Percentiles rank a stretch among this genome's conserved stretches.
These are phyloP conservation scores for Ciborinia camelliae DNA, from an alignment of 2,329 filamentous ascomycete species.

Conservation along the genomic window DNA sequence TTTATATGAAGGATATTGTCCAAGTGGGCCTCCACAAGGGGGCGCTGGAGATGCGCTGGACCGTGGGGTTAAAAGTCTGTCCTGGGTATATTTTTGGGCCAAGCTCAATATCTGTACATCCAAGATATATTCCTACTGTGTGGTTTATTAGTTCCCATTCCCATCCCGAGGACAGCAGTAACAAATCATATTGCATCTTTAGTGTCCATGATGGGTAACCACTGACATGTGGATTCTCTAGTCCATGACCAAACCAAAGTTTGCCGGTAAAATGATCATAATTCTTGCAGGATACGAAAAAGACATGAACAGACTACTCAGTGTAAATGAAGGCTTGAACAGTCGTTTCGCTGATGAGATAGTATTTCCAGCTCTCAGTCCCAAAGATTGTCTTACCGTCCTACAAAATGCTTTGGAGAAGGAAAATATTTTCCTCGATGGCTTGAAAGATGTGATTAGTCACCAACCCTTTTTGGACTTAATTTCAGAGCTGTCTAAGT, in stretches of 20 bases:
- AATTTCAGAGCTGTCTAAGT: slow-evolving; percentile 41
- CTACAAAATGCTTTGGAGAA: slow-evolving; percentile 39
- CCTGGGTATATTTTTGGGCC: too few species aligned
- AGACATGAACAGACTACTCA: slow-evolving; percentile 52
- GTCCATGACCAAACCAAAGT: slow-evolving; percentile 45
- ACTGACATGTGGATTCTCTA: not conserved
- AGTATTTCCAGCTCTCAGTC: slow-evolving; percentile 41
- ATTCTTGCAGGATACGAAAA: slow-evolving; percentile 56
- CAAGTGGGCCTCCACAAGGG: too few species aligned
- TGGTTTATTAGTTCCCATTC: too few species aligned
- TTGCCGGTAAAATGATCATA: slow-evolving; percentile 48
- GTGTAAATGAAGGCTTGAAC: slow-evolving; percentile 50
- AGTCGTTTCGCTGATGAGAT: slow-evolving; percentile 54
- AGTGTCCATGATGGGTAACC: too few species aligned
- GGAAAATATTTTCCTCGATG: slow-evolving; percentile 32
- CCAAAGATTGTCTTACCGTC: slow-evolving; percentile 40
- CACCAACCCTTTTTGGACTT: slow-evolving; percentile 25
- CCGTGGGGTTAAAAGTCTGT: too few species aligned
- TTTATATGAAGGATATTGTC: too few species aligned
- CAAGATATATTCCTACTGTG: too few species aligned
- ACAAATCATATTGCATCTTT: too few species aligned
- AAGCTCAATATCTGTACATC: too few species aligned
- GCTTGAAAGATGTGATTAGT: slow-evolving; percentile 32
- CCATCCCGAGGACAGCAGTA: too few species aligned
- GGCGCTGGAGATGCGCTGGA: too few species aligned